Conservation (phyloP, 352 stramenopile species). For the Poterioochromonas sp. region DNA sequence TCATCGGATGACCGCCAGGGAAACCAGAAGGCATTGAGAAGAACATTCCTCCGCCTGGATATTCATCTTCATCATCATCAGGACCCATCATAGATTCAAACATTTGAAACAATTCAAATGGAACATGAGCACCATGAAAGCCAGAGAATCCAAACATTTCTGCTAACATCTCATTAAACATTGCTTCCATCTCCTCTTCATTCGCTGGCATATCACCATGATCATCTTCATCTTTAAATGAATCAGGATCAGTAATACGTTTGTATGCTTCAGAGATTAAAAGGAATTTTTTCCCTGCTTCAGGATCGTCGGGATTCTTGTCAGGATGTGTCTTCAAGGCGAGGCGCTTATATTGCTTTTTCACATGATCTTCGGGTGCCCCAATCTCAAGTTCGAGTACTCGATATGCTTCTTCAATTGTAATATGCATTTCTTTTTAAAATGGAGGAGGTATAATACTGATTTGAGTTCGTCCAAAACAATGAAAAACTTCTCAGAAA, state of each 20-base stretch:
- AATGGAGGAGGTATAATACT: too few relatives aligned
- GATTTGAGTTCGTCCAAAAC: too few relatives aligned
- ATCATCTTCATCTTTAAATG: conserved; percentile 27
- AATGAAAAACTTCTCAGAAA: too few relatives aligned
- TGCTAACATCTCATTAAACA: conserved; percentile 31
- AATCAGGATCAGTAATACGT: conserved; percentile 28
- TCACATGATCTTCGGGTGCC: not conserved
- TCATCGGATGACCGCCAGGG: not conserved
- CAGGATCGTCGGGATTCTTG: conserved; percentile 28
- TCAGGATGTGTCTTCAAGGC: conserved; percentile 14
- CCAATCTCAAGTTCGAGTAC: not conserved
- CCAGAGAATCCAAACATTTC: conserved; percentile 14
- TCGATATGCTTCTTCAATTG: conserved; percentile 14
- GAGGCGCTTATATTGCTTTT: not conserved
- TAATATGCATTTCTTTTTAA: not conserved
- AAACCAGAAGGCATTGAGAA: not conserved
- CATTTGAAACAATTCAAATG: conserved; percentile 16
- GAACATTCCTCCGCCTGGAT: not conserved
- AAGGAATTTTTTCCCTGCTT: conserved; percentile 5
- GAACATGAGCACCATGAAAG: not conserved
- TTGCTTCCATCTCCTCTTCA: conserved; percentile 15
- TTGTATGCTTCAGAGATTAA: conserved; percentile 22
- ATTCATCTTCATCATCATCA: not conserved
- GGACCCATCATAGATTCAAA: not conserved
- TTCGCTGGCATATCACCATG: not conserved